Evolutionary conservation across 352 stramenopile genomes (phyloP).

Genomic region (Phytopythium montanum): DNA sequence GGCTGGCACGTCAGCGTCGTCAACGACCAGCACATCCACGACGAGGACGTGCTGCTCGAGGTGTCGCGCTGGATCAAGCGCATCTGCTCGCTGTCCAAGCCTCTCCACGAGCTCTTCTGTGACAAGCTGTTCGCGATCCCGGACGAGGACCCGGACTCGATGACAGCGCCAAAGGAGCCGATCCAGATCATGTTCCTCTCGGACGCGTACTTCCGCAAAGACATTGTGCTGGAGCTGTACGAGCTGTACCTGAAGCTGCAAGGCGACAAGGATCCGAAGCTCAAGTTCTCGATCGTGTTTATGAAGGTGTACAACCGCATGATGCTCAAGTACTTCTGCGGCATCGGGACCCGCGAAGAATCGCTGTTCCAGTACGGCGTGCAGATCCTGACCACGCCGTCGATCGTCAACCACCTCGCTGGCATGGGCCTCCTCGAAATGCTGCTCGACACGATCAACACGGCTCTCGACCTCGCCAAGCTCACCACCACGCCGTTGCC

Average conservation of each 20-base stretch:
- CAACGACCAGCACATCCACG: conserved; percentile 60
- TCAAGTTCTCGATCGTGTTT: conserved; percentile 89
- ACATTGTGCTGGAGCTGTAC: conserved; percentile 89
- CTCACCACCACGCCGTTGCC: conserved; percentile 19
- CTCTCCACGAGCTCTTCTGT: conserved; percentile 66
- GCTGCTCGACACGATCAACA: conserved; percentile 74
- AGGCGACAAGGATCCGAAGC: conserved; percentile 93
- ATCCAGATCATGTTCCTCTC: conserved; percentile 91
- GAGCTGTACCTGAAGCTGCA: conserved; percentile 94
- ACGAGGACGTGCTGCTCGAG: conserved; percentile 61
- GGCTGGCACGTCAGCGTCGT: conserved; percentile 85
- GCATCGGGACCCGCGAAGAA: conserved; percentile 88
- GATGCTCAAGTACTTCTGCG: conserved; percentile 87
- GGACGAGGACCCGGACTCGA: conserved; percentile 6
- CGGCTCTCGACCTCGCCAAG: conserved; percentile 67
- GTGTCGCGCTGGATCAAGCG: conserved; percentile 77
- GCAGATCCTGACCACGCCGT: conserved; percentile 93
- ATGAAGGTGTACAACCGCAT: conserved; percentile 82
- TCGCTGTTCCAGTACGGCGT: conserved; percentile 90
- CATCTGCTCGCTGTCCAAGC: conserved; percentile 53
- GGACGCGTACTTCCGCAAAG: conserved; percentile 94
- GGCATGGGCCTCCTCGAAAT: conserved; percentile 67
- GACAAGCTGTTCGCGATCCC: conserved; percentile 57
- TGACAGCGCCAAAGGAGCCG: conserved; percentile 42
- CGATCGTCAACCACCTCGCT: conserved; percentile 69